A percentile compares a stretch with the other conserved stretches of the same genome.
Conservation (phyloP, 805 yeast genomes). For the Kodamaea nitidulidarum region DNA sequence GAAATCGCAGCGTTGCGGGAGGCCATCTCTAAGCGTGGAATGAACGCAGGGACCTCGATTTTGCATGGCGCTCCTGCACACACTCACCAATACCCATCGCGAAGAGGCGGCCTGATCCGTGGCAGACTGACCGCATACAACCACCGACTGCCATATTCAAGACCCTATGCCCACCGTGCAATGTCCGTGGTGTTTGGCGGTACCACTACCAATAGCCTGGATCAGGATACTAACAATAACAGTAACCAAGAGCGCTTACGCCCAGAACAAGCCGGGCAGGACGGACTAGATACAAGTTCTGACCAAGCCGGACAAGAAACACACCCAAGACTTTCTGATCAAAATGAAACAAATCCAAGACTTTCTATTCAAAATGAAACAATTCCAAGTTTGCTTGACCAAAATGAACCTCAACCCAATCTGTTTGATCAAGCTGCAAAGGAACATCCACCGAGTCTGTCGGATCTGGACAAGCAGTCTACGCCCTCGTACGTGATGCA, state of each 20-base stretch:
- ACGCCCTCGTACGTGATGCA: constrained; percentile 22
- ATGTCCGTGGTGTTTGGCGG: constrained; percentile 27
- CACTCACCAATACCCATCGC: background rate
- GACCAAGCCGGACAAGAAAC: no score
- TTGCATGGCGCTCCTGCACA: background rate
- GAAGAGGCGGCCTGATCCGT: constrained; percentile 2
- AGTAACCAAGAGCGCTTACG: constrained; percentile 9
- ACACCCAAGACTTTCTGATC: no score
- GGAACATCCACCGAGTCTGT: no score
- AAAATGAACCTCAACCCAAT: no score
- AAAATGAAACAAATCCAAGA: no score
- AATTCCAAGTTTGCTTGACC: no score
- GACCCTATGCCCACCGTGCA: constrained; percentile 18
- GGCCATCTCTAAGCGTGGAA: constrained; percentile 22
- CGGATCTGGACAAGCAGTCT: background rate
- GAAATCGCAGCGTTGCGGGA: constrained; percentile 27
- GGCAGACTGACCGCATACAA: background rate
- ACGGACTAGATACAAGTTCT: no score
- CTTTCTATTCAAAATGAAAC: no score
- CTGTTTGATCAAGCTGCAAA: no score
- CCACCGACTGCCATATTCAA: background rate
- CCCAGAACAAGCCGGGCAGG: no score
- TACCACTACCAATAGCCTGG: background rate
- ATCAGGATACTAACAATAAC: background rate
- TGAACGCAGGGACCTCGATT: background rate